Base-by-base conservation (phyloP, 2,329 filamentous ascomycete genomes). In the Arachnomyces sp. region DNA sequence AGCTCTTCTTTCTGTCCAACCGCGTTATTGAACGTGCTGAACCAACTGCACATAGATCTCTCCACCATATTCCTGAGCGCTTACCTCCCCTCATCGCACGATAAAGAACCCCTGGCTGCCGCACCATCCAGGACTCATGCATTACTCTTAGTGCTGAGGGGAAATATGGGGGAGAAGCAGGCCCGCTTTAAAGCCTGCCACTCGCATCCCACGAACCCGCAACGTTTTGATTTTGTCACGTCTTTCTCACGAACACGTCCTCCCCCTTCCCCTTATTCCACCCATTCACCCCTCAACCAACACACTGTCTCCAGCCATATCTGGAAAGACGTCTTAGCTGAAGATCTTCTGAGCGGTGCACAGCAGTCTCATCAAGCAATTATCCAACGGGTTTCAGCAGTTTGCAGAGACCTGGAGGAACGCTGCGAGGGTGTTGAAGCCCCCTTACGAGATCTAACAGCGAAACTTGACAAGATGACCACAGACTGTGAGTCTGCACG, bases 361-460 rank as follows among this genome's bases (percentile, higher is more conserved):
- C 58, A 56, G 11, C 57, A 62, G 17, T 67, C 71, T 25, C 60
- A 71, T 6, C 61, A 71, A n/a, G 58, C 56, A 2, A 57, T 79
- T 7, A 54, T 73, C 18, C 60, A 64, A 7, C 64, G 70, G 14
- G 67, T 79, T 12, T 63, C 68, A 12, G 65, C 72, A 28, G 68
- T 74, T 9, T 79, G 75, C 49, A 64, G 67, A 16, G 73, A 77
- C 41, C 60, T 80, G 1, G 76, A 80, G 48, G 58, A 57, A 7
- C 68, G 76, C 6, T 80, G 76, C 49, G 64, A 71, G 28, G 66
- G 66, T 25, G 63, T 73, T 2, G 76, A 80, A 55, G 64, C 64
- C 36, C 76, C 76, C 4, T 58, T 79, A 9, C 64, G 65, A 3
- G 56, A 59, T 12, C 71, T 50, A 4, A 53, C 55, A 34, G 49